A percentile compares a stretch with the other conserved stretches of the same genome.
Evolutionary conservation across 225 moss, liverwort and hornwort genomes (phyloP).

Genomic region (Neckera pumila): DNA sequence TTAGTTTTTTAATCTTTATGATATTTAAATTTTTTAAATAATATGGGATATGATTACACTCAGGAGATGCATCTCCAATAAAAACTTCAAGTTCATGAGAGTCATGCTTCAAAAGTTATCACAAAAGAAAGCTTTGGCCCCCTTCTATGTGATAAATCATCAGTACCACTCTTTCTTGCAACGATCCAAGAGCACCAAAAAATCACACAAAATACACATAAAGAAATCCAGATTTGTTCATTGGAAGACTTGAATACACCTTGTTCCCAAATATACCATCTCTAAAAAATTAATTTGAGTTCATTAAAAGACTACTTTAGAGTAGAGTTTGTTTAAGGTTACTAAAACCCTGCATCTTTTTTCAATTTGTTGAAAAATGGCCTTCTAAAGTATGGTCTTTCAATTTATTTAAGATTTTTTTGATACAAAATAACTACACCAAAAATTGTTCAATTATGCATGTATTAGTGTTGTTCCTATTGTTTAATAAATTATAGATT

Average conservation of each 20-base stretch:
- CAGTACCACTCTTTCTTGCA: no score
- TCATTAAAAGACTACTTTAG: neutral
- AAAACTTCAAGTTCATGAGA: no score
- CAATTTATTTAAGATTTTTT: neutral
- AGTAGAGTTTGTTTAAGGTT: neutral
- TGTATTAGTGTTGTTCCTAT: neutral
- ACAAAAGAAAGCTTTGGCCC: no score
- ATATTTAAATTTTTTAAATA: no score
- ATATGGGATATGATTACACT: no score
- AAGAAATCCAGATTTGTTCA: neutral
- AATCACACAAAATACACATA: neutral
- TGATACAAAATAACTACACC: neutral
- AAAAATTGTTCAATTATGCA: neutral
- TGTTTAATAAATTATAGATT: neutral
- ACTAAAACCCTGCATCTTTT: neutral
- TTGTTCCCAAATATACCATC: neutral
- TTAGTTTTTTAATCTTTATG: no score
- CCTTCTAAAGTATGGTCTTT: neutral
- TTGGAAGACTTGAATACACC: neutral
- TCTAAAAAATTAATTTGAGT: neutral
- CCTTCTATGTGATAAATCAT: no score
- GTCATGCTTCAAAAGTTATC: no score
- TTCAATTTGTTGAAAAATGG: neutral
- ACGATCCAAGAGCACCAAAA: no score
- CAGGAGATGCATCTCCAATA: no score